phyloP scores from a whole-genome alignment of 2,329 filamentous ascomycete species.

The Botrytis deweyae region DNA sequence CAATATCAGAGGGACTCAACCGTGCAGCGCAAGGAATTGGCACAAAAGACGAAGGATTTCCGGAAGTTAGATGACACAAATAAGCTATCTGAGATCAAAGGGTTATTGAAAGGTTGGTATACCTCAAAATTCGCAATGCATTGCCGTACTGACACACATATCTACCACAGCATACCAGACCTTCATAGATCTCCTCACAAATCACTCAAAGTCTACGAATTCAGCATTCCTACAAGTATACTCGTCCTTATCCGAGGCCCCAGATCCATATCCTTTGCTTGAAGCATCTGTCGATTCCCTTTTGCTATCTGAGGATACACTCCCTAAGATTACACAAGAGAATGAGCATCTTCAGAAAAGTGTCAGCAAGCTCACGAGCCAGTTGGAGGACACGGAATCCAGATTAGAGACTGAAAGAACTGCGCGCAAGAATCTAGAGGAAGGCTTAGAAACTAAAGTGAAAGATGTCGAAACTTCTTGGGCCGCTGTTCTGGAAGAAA shows the following conservation, averaged over 20 bases:
- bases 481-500: slow-evolving; percentile 86
- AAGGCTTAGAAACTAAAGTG: slow-evolving; percentile 72
- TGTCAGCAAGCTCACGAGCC: slow-evolving; percentile 70
- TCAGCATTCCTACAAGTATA: slow-evolving; percentile 92
- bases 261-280: slow-evolving; percentile 92
- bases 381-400: slow-evolving; percentile 80
- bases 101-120: slow-evolving; percentile 72
- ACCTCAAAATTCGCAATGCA: background rate
- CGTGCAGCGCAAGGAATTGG: slow-evolving; percentile 91
- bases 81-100: slow-evolving; percentile 87
- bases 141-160: background rate
- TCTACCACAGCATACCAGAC: slow-evolving; percentile 75
- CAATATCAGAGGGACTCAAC: slow-evolving; percentile 92
- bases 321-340: slow-evolving; percentile 85
- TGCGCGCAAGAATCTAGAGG: slow-evolving; percentile 72
- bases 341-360: slow-evolving; percentile 83
- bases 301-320: slow-evolving; percentile 84
- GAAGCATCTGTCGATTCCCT: slow-evolving; percentile 96
- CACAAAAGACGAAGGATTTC: slow-evolving; percentile 99
- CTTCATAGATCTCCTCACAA: slow-evolving; percentile 94
- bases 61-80: slow-evolving; percentile 85
- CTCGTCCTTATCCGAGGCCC: slow-evolving; percentile 88
- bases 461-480: slow-evolving; percentile 90
- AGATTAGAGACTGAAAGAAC: slow-evolving; percentile 76
- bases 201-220: slow-evolving; percentile 91